These are phyloP conservation scores for Hymenoscyphus linearis DNA, from an alignment of 2,329 filamentous ascomycete genomes.

Conservation along the genomic window DNA sequence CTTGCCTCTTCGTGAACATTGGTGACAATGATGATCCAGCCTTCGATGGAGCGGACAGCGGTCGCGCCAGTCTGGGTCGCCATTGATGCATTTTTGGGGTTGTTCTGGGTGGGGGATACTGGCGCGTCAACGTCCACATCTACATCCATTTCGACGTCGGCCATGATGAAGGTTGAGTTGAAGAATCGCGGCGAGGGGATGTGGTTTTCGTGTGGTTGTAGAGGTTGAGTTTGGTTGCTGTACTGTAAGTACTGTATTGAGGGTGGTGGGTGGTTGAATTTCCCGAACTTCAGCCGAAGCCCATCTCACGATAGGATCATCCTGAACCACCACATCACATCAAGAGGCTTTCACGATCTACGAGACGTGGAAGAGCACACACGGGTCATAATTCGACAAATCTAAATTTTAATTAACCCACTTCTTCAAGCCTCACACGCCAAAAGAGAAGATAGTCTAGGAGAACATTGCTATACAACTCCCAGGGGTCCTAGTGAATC, in stretches of 20 bases:
- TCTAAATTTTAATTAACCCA: too few species aligned
- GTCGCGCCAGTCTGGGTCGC: slow-evolving; percentile 69
- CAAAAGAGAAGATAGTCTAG: too few species aligned
- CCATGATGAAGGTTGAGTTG: slow-evolving; percentile 32
- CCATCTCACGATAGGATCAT: too few species aligned
- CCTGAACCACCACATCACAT: too few species aligned
- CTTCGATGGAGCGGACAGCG: slow-evolving; percentile 80
- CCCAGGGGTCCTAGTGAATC: too few species aligned
- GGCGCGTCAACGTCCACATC: slow-evolving; percentile 34
- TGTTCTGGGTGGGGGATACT: slow-evolving; percentile 41
- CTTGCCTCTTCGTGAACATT: slow-evolving; percentile 85
- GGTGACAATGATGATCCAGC: slow-evolving; percentile 82
- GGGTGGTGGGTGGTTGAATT: too few species aligned
- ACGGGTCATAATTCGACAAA: too few species aligned
- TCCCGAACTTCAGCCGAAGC: too few species aligned
- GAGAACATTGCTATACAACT: too few species aligned
- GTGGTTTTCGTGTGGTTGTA: not conserved
- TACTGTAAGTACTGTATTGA: not conserved
- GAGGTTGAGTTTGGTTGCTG: not conserved
- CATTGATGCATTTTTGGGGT: slow-evolving; percentile 58
- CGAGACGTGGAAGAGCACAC: too few species aligned
- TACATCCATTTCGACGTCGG: slow-evolving; percentile 40
- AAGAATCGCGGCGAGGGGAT: not conserved
- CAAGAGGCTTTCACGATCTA: too few species aligned
- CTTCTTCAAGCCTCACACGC: too few species aligned